Evolutionary conservation across 257 asterid species (phyloP).

Genomic region (Plectranthus barbatus): DNA sequence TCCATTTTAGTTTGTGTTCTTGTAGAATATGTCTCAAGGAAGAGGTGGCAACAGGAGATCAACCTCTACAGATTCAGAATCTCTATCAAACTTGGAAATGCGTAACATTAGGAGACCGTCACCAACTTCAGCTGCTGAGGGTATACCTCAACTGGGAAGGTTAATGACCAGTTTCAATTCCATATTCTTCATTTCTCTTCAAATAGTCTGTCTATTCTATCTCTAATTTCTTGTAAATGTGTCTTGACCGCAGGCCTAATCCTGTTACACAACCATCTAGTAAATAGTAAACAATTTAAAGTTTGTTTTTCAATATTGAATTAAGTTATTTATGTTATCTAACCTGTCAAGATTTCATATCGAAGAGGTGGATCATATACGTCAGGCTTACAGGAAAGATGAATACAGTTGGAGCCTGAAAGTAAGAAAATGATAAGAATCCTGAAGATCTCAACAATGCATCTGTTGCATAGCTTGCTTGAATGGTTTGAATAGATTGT

Average conservation of each 20-base stretch:
- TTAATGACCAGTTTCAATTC: conserved; percentile 12
- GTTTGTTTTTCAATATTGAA: conserved; percentile 1
- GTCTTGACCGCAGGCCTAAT: conserved; percentile 58
- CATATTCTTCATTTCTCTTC: not conserved
- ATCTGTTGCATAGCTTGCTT: conserved; percentile 73
- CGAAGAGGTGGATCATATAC: conserved; percentile 70
- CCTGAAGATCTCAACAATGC: conserved; percentile 60
- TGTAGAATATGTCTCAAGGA: conserved; percentile 72
- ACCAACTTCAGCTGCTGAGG: conserved; percentile 69
- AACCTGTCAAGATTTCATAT: conserved; percentile 31
- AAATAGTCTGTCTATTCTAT: not conserved
- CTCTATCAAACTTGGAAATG: too few relatives aligned
- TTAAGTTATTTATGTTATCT: not conserved
- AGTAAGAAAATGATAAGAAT: conserved; percentile 57
- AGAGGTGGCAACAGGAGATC: conserved; percentile 42
- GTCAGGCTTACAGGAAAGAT: conserved; percentile 74
- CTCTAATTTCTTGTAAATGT: conserved; percentile 18
- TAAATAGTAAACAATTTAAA: conserved; percentile 19
- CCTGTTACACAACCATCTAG: conserved; percentile 60
- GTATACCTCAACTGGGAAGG: conserved; percentile 89
- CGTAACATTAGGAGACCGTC: conserved; percentile 72
- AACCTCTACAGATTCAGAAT: too few relatives aligned
- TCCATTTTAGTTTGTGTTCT: not conserved
- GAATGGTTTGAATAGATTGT: too few relatives aligned
- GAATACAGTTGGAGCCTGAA: conserved; percentile 76